Percentiles rank a stretch among this genome's conserved stretches.
Evolutionary conservation across 2,329 filamentous ascomycete species (phyloP).

Genomic region (Beauveria bassiana): DNA sequence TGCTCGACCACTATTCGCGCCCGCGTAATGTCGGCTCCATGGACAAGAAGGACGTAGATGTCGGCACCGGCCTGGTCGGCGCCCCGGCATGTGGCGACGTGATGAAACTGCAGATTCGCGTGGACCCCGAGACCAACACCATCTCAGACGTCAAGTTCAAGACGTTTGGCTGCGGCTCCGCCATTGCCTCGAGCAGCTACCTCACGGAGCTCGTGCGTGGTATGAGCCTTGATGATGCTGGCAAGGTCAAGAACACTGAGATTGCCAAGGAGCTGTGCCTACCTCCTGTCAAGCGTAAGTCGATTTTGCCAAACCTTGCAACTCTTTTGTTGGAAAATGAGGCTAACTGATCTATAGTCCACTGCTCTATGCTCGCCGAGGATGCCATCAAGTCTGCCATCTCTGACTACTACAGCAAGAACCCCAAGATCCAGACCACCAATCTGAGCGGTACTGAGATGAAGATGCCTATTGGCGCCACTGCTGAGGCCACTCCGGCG

Average conservation of each 20-base stretch:
- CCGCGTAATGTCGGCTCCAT: slow-evolving; percentile 50
- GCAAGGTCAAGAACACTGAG: slow-evolving; percentile 90
- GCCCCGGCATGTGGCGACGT: slow-evolving; percentile 85
- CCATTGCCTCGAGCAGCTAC: slow-evolving; percentile 92
- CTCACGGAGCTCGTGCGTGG: slow-evolving; percentile 92
- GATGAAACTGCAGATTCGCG: slow-evolving; percentile 75
- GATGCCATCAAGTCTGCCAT: slow-evolving; percentile 90
- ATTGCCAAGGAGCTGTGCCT: slow-evolving; percentile 94
- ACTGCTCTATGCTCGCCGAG: slow-evolving; percentile 88
- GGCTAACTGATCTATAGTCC: slow-evolving; percentile 46
- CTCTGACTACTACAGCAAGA: slow-evolving; percentile 84
- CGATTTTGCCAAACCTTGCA: neutral
- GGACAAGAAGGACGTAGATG: slow-evolving; percentile 68
- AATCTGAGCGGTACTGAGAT: slow-evolving; percentile 65
- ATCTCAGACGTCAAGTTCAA: slow-evolving; percentile 97
- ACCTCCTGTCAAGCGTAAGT: slow-evolving; percentile 78
- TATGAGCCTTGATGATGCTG: slow-evolving; percentile 90
- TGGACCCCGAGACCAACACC: slow-evolving; percentile 78
- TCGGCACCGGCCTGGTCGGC: slow-evolving; percentile 86
- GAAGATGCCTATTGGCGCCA: slow-evolving; percentile 40
- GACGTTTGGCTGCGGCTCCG: slow-evolving; percentile 90
- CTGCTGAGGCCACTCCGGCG: slow-evolving; percentile 29
- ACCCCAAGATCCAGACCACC: slow-evolving; percentile 45
- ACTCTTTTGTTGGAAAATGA: neutral
- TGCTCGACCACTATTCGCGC: slow-evolving; percentile 43